Evolutionary conservation across 768 basidiomycete species (phyloP).

Genomic region (Mycena rebaudengoi): DNA sequence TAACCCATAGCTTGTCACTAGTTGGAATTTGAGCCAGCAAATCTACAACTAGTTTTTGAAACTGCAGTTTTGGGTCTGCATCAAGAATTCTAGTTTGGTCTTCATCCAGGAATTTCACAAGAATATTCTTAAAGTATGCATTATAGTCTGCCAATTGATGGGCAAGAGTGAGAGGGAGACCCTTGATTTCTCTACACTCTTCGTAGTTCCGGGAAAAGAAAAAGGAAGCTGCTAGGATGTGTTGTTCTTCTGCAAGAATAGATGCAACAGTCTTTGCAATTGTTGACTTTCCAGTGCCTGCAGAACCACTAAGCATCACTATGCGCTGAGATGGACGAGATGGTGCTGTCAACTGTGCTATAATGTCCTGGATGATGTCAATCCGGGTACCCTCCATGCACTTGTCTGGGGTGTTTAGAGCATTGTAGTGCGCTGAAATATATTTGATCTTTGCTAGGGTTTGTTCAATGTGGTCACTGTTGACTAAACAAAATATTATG

Average conservation of each 20-base stretch:
- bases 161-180: not conserved
- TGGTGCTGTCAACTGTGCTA: not conserved
- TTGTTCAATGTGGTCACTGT: not conserved
- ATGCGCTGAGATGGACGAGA: not conserved
- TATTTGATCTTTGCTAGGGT: not conserved
- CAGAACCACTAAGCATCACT: slow-evolving; percentile 5
- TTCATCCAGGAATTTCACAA: not conserved
- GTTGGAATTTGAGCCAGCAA: not conserved
- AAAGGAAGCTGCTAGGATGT: slow-evolving; percentile 2
- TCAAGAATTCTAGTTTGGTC: not conserved
- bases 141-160: not conserved
- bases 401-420: no score
- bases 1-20: not conserved
- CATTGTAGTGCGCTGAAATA: not conserved
- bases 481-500: not conserved
- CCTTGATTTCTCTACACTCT: not conserved
- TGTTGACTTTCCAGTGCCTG: no score
- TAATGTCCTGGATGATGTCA: slow-evolving; percentile 6
- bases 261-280: not conserved
- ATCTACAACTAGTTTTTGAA: not conserved
- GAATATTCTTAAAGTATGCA: not conserved
- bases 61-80: not conserved
- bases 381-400: not conserved
- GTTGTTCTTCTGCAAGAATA: not conserved
- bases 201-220: not conserved